Base-by-base conservation (phyloP, 176 grass and related monocot species). In the Tillandsia fasciculata region DNA sequence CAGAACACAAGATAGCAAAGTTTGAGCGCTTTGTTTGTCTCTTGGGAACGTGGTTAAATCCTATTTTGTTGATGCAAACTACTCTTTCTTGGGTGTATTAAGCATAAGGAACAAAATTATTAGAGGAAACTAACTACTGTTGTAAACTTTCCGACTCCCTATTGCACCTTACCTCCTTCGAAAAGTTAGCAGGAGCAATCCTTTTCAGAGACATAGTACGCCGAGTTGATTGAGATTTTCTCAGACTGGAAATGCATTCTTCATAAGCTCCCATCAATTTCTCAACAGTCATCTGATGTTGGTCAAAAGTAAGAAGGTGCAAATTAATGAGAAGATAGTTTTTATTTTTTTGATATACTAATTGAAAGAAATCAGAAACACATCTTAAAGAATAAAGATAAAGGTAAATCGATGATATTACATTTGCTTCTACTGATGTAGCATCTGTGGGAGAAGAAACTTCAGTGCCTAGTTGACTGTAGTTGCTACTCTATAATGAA, bases 181-280 rank as follows among this genome's bases (percentile, higher is more conserved):
- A 90, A 80, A 93, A 99, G 68, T 83, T 88, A n/a, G 83, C 89
- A 70, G 77, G 87, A 28, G 72, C 53, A 58, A 93, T 82, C 65
- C 79, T 79, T 75, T 88, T 90, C 12, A 99, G 75, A 22, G 94
- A 99, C 65, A 88, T 76, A 81, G 79, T 87, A 17, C 87, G 87
- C 12, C 90, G 86, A 20, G 27, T 75, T 57, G 86, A 78, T 70
- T 99, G 94, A 75, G 90, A 81, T 57, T 88, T 93, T 52, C 87
- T 77, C 52, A 93, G 64, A 71, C 70, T 83, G 7, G 68, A 57
- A 59, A 87, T 87, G 64, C 94, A 99, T 59, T 65, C 64, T 79
- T 93, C 84, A 22, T 99, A 99, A 51, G 75, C 73, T 76, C 85
- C 84, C 89, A 99, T 99, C 75, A 90, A 48, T 72, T 85, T 85